Percentiles rank a stretch among this genome's conserved stretches.
phyloP scores from a whole-genome alignment of 2,329 filamentous ascomycete species.

The Claviceps spartinae region DNA sequence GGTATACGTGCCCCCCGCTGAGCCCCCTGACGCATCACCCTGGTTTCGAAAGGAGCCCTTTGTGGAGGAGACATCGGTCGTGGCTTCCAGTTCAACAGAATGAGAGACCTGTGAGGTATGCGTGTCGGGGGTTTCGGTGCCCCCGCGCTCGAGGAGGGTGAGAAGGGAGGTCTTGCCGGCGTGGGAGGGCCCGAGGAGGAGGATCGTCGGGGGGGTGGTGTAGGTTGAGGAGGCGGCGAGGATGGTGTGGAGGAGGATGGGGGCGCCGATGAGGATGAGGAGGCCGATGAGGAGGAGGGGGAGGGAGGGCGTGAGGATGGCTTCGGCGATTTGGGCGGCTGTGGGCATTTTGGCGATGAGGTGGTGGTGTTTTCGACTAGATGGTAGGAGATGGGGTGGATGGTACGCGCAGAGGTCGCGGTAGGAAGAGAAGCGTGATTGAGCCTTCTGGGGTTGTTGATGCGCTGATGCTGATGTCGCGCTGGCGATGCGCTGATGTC shows the following conservation, averaged over 20 bases:
- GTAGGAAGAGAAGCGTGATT: too few species aligned
- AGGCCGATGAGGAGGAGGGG: conserved; percentile 54
- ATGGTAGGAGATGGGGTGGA: too few species aligned
- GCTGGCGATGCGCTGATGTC: too few species aligned
- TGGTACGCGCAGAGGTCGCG: too few species aligned
- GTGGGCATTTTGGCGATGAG: conserved; percentile 19
- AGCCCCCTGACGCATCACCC: conserved; percentile 29
- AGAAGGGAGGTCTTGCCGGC: conserved; percentile 80
- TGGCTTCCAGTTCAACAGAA: conserved; percentile 41
- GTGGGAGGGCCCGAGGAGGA: conserved; percentile 69
- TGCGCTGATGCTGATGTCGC: too few species aligned
- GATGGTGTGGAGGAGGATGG: conserved; percentile 63
- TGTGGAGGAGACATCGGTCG: conserved; percentile 27
- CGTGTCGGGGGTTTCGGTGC: conserved; percentile 30
- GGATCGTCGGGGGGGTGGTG: conserved; percentile 57
- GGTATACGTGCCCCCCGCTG: conserved; percentile 35
- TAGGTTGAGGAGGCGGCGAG: conserved; percentile 55
- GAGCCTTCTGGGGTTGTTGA: too few species aligned
- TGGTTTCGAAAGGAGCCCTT: conserved; percentile 39
- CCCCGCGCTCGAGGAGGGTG: conserved; percentile 52
- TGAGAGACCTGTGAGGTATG: conserved; percentile 40
- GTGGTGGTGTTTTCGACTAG: too few species aligned
- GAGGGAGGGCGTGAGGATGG: conserved; percentile 44
- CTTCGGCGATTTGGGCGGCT: conserved; percentile 31
- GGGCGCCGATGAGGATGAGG: conserved; percentile 57